phyloP scores from a whole-genome alignment of 2,329 filamentous ascomycete genomes.

The Aspergillus pseudonomiae region DNA sequence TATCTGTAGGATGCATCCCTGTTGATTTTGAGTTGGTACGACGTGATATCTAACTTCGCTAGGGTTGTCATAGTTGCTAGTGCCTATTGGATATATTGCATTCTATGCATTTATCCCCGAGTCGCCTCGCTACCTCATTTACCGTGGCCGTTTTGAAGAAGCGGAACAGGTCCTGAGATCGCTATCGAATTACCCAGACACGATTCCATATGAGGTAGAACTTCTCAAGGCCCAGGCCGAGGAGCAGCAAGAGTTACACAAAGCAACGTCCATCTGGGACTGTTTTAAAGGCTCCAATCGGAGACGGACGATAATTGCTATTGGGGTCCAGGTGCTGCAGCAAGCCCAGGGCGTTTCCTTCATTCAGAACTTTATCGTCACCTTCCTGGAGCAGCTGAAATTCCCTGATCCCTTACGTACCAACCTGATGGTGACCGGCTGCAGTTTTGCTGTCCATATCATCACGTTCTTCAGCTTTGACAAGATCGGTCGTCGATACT shows the following conservation, averaged over 20 bases:
- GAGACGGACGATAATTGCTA: background rate
- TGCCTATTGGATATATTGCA: background rate
- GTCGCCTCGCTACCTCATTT: background rate
- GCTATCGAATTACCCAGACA: background rate
- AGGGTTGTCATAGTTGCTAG: background rate
- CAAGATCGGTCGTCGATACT: slow-evolving; percentile 13
- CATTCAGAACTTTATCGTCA: slow-evolving; percentile 18
- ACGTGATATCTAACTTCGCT: background rate
- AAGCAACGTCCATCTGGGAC: background rate
- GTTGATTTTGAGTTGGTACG: no score
- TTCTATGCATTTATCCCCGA: background rate
- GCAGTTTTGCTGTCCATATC: slow-evolving; percentile 11
- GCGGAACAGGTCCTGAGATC: background rate
- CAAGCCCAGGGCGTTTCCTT: slow-evolving; percentile 21
- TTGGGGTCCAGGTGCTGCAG: slow-evolving; percentile 19
- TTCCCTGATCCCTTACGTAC: slow-evolving; percentile 14
- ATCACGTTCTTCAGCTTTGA: slow-evolving; percentile 17
- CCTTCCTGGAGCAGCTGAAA: slow-evolving; percentile 18
- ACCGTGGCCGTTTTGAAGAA: background rate
- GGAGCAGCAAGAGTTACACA: background rate
- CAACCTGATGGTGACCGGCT: slow-evolving; percentile 8
- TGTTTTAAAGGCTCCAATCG: background rate
- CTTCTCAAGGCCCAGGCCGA: background rate
- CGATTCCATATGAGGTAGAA: background rate
- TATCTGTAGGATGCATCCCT: background rate